Conservation (phyloP, 2,329 filamentous ascomycete genomes). For the Phoma herbarum region DNA sequence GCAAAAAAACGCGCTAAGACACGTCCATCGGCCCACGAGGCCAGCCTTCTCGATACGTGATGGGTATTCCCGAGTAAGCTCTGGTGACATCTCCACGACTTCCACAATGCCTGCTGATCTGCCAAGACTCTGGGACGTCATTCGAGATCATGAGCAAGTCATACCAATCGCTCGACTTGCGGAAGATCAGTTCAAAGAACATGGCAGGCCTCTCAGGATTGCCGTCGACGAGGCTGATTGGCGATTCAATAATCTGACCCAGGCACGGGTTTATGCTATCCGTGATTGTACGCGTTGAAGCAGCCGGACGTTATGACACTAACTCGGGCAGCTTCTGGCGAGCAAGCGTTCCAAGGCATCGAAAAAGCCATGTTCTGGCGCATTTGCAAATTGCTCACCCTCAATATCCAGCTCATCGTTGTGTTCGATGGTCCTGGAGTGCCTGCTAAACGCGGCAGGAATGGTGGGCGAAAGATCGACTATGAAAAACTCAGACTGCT, state of each 20-base stretch:
- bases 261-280: constrained; percentile 46
- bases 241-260: constrained; percentile 55
- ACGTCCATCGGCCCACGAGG: neutral
- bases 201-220: constrained; percentile 51
- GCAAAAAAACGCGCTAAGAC: constrained; percentile 3
- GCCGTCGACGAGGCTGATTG: constrained; percentile 57
- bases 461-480: constrained; percentile 44
- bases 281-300: constrained; percentile 39
- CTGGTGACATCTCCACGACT: neutral
- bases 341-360: constrained; percentile 51
- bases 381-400: constrained; percentile 57
- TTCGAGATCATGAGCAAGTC: constrained; percentile 45
- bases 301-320: neutral
- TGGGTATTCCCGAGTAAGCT: constrained; percentile 36
- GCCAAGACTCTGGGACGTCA: constrained; percentile 49
- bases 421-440: constrained; percentile 63
- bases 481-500: constrained; percentile 45
- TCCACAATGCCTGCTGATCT: constrained; percentile 1
- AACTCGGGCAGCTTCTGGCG: constrained; percentile 31
- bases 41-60: constrained; percentile 6
- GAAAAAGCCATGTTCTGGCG: constrained; percentile 55
- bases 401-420: constrained; percentile 63
- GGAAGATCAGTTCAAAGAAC: constrained; percentile 46
- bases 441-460: constrained; percentile 48
- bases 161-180: constrained; percentile 50